Evolutionary conservation across 2,329 filamentous ascomycete species (phyloP), one percentile per base, ranked within the genome.

Genomic region (Orbilia oligospora): DNA sequence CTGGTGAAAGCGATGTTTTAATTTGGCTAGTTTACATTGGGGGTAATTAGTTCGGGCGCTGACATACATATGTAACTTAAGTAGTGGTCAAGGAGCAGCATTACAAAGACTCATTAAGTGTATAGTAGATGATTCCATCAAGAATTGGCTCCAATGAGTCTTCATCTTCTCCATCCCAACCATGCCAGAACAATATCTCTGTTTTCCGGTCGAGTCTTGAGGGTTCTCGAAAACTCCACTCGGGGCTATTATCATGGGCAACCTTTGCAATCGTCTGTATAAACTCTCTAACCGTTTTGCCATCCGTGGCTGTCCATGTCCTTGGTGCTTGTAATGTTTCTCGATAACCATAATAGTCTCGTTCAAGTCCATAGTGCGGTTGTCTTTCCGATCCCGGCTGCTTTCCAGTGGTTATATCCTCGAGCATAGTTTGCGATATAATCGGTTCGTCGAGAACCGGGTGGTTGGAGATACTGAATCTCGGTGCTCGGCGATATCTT

Each of bases 131-230:
- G 38, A 58, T 36, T n/a, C 53, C 53, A 27, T 58, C 33, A 12
- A 58, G n/a, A 16, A 58, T 38, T 58, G 53, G 53, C 30, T 58
- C 30, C 3, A 58, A n/a, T 14, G 53, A 58, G 10, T 22, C 53
- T 41, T 58, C 53, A 22, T 58, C 33, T 8, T 38, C 30, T 14
- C 53, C 53, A 41, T 58, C 53, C 53, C 53, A 58, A 20, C 53
- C 30, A 22, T 20, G 18, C 53, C 53, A 58, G 30, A 58, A 58
- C 12, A 58, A 22, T 8, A 58, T 14, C 53, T 58, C 53, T 10
- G 12, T 22, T 14, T 16, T 58, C 33, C 5, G n/a, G 53, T 58
- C 18, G 2, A 58, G 33, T 5, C n/a, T 20, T 5, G 33, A 58
- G 6, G 53, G 33, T 8, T 55, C 14, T 0, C 12, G 51, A 18